These are phyloP conservation scores for Xylariomycetidae sp. DNA, from an alignment of 2,329 filamentous ascomycete genomes.

Conservation along the genomic window DNA sequence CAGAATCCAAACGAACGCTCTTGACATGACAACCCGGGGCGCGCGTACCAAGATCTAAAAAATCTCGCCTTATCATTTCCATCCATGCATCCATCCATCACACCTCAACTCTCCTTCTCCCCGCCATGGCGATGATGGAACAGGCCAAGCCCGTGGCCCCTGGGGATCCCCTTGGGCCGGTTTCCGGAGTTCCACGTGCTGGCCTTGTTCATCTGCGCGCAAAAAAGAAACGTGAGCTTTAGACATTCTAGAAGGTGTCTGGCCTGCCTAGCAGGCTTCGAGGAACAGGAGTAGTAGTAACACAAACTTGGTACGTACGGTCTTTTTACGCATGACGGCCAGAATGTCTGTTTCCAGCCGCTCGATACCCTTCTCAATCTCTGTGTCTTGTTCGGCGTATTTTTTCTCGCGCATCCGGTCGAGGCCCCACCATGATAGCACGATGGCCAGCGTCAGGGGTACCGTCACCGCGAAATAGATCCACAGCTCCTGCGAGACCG, in stretches of 20 bases:
- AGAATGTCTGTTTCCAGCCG: slow-evolving; percentile 55
- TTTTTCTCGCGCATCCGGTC: slow-evolving; percentile 45
- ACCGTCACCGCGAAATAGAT: slow-evolving; percentile 60
- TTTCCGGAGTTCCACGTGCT: slow-evolving; percentile 45
- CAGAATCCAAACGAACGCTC: too few species aligned
- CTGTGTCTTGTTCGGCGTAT: slow-evolving; percentile 44
- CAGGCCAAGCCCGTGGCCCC: too few species aligned
- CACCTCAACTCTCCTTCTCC: slow-evolving; percentile 6
- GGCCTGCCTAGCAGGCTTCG: too few species aligned
- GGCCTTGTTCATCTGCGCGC: slow-evolving; percentile 53
- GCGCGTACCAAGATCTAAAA: too few species aligned
- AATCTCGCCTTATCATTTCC: slow-evolving; percentile 1
- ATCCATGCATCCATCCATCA: too few species aligned
- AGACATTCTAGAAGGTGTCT: too few species aligned
- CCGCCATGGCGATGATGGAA: too few species aligned
- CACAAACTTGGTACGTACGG: too few species aligned
- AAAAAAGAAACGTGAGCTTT: too few species aligned
- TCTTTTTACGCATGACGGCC: slow-evolving; percentile 50
- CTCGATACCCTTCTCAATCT: slow-evolving; percentile 51
- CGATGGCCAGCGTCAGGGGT: slow-evolving; percentile 51
- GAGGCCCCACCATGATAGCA: slow-evolving; percentile 51
- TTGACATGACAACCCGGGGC: too few species aligned
- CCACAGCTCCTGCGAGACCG: slow-evolving; percentile 52
- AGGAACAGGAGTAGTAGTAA: too few species aligned
- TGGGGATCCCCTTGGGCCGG: too few species aligned